These are phyloP conservation scores for Thozetella sp. DNA, from an alignment of 495 filamentous ascomycete genomes.

Conservation along the genomic window DNA sequence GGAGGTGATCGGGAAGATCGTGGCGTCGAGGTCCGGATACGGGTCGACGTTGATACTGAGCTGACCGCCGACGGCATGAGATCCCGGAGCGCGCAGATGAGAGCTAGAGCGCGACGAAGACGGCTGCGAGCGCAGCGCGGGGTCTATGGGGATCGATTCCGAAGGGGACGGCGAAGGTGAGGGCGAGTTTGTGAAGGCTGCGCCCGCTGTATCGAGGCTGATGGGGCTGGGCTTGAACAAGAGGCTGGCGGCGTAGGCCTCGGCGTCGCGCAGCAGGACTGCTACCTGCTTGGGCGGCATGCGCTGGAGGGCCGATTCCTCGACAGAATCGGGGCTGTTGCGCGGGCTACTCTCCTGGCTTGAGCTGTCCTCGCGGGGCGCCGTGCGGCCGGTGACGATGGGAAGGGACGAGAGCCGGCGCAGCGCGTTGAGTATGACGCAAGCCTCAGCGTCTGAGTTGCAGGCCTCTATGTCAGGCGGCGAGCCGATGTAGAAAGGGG, in stretches of 20 bases:
- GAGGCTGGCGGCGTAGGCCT: conserved; percentile 16
- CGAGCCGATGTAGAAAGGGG: conserved; percentile 17
- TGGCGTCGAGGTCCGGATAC: conserved; percentile 3
- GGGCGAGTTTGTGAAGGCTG: neutral
- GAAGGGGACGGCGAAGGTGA: neutral
- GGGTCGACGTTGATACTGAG: neutral
- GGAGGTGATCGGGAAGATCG: conserved; percentile 12
- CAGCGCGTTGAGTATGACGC: conserved; percentile 18
- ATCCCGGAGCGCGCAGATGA: neutral
- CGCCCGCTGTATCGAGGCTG: neutral
- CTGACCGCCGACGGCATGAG: neutral
- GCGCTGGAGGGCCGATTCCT: neutral
- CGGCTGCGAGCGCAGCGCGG: neutral
- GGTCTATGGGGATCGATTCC: neutral
- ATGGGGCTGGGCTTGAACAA: conserved; percentile 17
- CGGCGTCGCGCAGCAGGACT: conserved; percentile 14
- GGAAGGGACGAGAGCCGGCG: conserved; percentile 10
- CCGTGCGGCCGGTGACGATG: neutral
- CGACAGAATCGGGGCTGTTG: neutral
- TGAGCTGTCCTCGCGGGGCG: neutral
- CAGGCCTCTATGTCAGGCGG: conserved; percentile 18
- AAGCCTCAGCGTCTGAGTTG: conserved; percentile 19
- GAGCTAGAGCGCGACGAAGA: neutral
- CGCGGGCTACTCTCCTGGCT: neutral
- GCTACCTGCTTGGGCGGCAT: neutral